Evolutionary conservation across 495 filamentous ascomycete genomes (phyloP), one percentile per base, ranked within the genome.

Genomic region (Recurvomyces mirabilis): DNA sequence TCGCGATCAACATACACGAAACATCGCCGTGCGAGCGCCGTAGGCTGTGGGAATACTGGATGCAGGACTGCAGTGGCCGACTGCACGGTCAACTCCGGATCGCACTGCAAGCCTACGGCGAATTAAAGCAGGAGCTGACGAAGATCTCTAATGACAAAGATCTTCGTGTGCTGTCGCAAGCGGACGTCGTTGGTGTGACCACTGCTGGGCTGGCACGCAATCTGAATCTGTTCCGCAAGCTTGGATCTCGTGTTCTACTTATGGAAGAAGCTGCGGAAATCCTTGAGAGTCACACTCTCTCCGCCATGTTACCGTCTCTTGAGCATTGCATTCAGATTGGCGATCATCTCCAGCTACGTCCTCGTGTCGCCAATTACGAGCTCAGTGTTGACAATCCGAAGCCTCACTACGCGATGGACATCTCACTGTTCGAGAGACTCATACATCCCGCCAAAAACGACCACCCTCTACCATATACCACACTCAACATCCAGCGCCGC

Each of bases 201-300:
- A 87, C 86, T 1, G 75, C 79, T 0, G 83, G 85, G 0, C 61
- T 91, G 4, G 83, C 84, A 7, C 65, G 69, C 12, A 78, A 82
- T 34, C 54, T 85, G 0, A 62, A 73, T 1, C 59, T 82, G 37
- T 70, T 93, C 1, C 68, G 69, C 24, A 67, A 68, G 13, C 43
- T 89, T 3, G 54, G 61, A 19, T 66, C 70, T 23, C 89, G 89
- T 55, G 77, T 86, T 1, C 49, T 93, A 39, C 31, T 89, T 4
- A 79, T 75, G 49, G 84, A 89, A 62, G 84, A 91, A 54, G 84
- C 84, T 2, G 83, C 74, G 1, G 82, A 88, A 49, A 79, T 89
- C 0, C 60, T 87, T 20, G 82, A 88, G 52, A 68, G 78, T 0
- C 82, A 88, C 56, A 61, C 77, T 0, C 62, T 89, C 6, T 74